These are phyloP conservation scores for Puccinia hordei DNA, from an alignment of 1,284 basidiomycete genomes.

Conservation along the genomic window DNA sequence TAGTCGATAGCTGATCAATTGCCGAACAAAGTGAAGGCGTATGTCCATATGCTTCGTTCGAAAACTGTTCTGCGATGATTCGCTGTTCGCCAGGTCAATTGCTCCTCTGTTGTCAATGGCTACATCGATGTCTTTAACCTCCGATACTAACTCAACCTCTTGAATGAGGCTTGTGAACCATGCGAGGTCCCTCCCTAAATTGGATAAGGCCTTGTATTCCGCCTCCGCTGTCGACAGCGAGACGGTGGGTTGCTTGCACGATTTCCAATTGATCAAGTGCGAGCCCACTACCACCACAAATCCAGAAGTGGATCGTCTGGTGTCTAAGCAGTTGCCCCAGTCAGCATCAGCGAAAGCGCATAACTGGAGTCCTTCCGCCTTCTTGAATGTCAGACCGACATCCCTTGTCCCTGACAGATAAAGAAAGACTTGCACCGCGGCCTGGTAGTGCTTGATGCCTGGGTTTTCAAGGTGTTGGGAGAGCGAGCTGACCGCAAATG, in stretches of 20 bases:
- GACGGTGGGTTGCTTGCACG: background rate
- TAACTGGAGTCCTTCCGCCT: background rate
- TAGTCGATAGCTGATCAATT: background rate
- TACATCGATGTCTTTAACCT: no score
- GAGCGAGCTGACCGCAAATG: background rate
- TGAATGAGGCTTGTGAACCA: background rate
- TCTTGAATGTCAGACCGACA: background rate
- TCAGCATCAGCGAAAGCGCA: background rate
- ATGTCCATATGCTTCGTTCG: background rate
- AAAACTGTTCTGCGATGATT: no score
- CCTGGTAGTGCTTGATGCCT: background rate
- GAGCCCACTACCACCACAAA: background rate
- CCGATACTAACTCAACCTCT: background rate
- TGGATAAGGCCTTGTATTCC: background rate
- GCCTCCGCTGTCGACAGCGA: background rate
- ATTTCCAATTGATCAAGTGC: background rate
- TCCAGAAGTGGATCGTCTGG: background rate
- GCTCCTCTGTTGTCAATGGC: background rate
- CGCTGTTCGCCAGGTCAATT: background rate
- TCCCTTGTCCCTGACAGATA: background rate
- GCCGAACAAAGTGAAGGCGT: background rate
- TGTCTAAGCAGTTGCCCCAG: slow-evolving; percentile 1
- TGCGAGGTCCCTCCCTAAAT: background rate
- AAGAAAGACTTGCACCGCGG: background rate
- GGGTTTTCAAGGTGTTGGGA: background rate